Percentiles rank a stretch among this genome's conserved stretches.
phyloP scores from a whole-genome alignment of 495 filamentous ascomycete species.

The Neurospora sp. region DNA sequence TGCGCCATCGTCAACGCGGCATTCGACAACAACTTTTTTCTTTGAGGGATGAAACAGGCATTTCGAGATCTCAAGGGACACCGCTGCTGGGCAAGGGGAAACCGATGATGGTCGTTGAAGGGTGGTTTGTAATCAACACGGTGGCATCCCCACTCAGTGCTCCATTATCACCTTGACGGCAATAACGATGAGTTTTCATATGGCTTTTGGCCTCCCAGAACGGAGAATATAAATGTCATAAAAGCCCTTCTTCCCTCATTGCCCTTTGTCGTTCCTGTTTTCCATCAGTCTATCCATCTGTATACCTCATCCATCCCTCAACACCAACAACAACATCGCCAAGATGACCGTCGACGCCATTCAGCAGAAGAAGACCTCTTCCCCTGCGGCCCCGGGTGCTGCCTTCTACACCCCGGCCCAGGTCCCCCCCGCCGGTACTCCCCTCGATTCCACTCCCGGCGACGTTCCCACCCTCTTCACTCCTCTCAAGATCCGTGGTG shows the following conservation, averaged over 20 bases:
- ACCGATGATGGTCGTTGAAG: neutral
- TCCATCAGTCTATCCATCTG: neutral
- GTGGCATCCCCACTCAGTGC: neutral
- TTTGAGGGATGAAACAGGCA: neutral
- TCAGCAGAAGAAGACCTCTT: constrained; percentile 9
- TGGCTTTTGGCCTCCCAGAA: neutral
- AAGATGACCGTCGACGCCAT: neutral
- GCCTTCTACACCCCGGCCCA: constrained; percentile 54
- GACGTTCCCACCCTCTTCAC: constrained; percentile 53
- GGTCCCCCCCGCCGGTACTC: constrained; percentile 43
- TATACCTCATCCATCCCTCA: neutral
- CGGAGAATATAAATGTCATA: neutral
- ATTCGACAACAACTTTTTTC: neutral
- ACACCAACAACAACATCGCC: neutral
- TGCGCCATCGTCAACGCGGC: neutral
- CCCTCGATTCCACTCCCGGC: constrained; percentile 26
- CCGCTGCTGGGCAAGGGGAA: neutral
- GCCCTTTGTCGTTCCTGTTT: neutral
- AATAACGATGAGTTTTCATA: neutral
- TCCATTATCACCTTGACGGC: neutral
- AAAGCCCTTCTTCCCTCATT: neutral
- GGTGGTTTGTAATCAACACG: neutral
- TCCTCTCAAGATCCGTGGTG: constrained; percentile 53
- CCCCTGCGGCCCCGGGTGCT: constrained; percentile 23
- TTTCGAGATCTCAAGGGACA: neutral